Conservation (phyloP, 1,284 basidiomycete species). For the Sporisorium graminicola region DNA sequence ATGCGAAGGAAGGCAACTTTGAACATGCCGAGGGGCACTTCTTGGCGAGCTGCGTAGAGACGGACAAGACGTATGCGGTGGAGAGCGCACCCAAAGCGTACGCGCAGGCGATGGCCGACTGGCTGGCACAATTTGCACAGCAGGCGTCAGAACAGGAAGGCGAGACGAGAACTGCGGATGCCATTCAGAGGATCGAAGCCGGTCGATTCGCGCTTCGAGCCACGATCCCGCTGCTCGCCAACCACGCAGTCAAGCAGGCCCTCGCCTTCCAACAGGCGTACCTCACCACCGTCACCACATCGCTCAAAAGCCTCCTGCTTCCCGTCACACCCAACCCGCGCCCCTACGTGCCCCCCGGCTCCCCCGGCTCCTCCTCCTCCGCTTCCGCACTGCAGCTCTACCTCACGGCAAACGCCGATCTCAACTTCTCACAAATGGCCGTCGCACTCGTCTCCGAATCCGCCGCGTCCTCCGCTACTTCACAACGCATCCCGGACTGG, state of each 20-base stretch:
- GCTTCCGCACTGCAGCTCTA: conserved; percentile 43
- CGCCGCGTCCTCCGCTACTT: conserved; percentile 10
- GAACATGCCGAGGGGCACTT: conserved; percentile 59
- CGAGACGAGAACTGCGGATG: conserved; percentile 35
- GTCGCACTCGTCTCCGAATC: conserved; percentile 57
- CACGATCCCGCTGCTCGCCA: conserved; percentile 49
- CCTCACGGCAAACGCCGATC: conserved; percentile 62
- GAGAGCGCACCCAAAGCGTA: conserved; percentile 49
- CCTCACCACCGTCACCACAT: conserved; percentile 37
- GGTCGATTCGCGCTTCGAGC: conserved; percentile 58
- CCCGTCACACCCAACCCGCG: conserved; percentile 66
- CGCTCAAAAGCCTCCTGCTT: conserved; percentile 58
- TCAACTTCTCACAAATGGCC: conserved; percentile 66
- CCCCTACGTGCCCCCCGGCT: conserved; percentile 58
- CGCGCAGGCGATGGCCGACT: conserved; percentile 57
- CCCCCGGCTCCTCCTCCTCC: conserved; percentile 13
- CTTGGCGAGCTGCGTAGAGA: conserved; percentile 45
- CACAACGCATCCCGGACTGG: conserved; percentile 30
- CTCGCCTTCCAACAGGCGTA: conserved; percentile 51
- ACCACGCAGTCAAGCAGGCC: conserved; percentile 28
- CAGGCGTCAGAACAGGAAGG: conserved; percentile 34
- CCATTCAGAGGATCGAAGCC: conserved; percentile 53
- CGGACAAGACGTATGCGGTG: conserved; percentile 32
- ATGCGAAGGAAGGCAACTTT: conserved; percentile 41
- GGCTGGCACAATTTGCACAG: conserved; percentile 47